Conservation (phyloP, 257 asterid genomes). For the Lithospermum erythrorhizon region DNA sequence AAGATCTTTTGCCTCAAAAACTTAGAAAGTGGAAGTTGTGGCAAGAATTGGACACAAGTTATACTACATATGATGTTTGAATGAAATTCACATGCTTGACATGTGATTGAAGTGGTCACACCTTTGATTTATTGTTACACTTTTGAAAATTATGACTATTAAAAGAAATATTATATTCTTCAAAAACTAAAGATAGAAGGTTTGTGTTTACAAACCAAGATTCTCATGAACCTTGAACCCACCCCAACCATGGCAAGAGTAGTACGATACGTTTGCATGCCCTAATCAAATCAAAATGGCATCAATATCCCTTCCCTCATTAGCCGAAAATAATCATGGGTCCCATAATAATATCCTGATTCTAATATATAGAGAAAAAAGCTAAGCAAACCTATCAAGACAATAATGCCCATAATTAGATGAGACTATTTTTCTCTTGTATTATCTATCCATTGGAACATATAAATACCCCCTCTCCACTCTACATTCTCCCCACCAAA, state of each 20-base stretch:
- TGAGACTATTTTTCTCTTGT: constrained; percentile 18
- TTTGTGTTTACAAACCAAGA: background rate
- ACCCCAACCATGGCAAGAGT: background rate
- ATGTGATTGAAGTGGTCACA: background rate
- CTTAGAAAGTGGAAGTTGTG: no score
- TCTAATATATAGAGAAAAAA: constrained; percentile 19
- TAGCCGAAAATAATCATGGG: constrained; percentile 8
- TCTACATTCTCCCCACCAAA: constrained; percentile 15
- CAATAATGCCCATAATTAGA: no score
- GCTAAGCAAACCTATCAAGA: constrained; percentile 24
- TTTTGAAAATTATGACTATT: no score
- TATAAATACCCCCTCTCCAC: constrained; percentile 37
- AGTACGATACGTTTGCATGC: background rate
- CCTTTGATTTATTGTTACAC: background rate
- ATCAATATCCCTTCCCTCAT: constrained; percentile 5
- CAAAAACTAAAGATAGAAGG: background rate
- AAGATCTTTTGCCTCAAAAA: no score
- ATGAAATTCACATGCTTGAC: background rate
- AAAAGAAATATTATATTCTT: background rate
- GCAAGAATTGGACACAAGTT: no score
- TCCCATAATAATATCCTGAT: constrained; percentile 51
- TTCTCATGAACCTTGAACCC: background rate
- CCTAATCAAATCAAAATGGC: background rate
- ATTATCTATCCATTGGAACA: constrained; percentile 11
- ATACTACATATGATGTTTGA: background rate